Evolutionary conservation across 305 asterid genomes (phyloP).

Genomic region (Caryopteris hybrid): DNA sequence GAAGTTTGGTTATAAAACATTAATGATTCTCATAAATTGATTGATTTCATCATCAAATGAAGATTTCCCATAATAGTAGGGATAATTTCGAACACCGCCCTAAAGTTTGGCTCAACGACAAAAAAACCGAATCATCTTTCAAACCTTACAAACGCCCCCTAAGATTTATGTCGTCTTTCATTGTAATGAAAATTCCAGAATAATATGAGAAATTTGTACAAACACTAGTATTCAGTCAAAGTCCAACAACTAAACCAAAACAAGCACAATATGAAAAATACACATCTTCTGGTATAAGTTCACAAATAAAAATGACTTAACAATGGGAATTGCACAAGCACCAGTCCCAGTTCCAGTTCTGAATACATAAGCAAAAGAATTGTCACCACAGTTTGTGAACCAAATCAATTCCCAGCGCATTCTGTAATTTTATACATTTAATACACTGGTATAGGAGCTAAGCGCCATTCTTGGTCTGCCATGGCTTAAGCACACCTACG

Average conservation of each 20-base stretch:
- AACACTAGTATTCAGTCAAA: not conserved
- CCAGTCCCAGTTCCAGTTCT: not conserved
- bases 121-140: no score
- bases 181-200: no score
- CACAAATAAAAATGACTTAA: not conserved
- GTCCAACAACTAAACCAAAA: constrained; percentile 1
- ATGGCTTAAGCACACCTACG: constrained; percentile 79
- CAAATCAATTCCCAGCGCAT: constrained; percentile 15
- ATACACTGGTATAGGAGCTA: constrained; percentile 21
- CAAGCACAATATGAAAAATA: constrained; percentile 6
- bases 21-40: no score
- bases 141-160: no score
- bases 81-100: no score
- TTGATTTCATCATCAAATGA: no score
- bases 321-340: not conserved
- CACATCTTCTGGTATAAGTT: constrained; percentile 6
- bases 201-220: not conserved
- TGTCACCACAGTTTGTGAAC: not conserved
- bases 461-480: constrained; percentile 67
- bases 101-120: no score
- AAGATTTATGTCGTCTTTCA: no score
- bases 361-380: constrained; percentile 29
- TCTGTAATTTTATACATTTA: constrained; percentile 23
- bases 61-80: no score
- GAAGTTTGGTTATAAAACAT: no score